phyloP scores from a whole-genome alignment of 331 rosid genomes.

The Prunus yedoensis region DNA sequence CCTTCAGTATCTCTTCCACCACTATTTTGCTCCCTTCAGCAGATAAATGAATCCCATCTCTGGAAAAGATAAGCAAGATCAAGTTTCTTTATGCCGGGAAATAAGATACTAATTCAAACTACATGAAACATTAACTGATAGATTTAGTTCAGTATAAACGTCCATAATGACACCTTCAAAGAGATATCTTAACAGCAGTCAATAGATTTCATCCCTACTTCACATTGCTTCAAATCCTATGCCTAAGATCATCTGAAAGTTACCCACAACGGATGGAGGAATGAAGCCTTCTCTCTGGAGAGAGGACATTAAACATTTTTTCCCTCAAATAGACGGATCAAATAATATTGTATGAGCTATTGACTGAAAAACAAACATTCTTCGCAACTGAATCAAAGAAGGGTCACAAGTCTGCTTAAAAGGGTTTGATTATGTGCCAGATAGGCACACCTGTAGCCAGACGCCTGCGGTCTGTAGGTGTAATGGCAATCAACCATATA shows the following conservation, averaged over 20 bases:
- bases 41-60: slow-evolving; percentile 89
- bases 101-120: not conserved
- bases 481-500: not conserved
- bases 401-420: too few species aligned
- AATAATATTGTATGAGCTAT: not conserved
- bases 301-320: not conserved
- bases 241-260: not conserved
- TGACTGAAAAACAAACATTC: not conserved
- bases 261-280: not conserved
- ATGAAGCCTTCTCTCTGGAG: not conserved
- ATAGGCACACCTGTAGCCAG: not conserved
- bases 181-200: not conserved
- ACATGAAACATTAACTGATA: not conserved
- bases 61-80: slow-evolving; percentile 17
- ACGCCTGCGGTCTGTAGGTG: not conserved
- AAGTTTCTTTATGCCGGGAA: not conserved
- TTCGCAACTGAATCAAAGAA: not conserved
- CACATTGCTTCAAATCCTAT: not conserved
- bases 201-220: not conserved
- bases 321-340: not conserved
- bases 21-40: slow-evolving; percentile 86
- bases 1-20: slow-evolving; percentile 70
- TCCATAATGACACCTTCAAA: not conserved
- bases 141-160: not conserved
- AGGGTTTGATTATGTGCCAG: not conserved